A percentile compares a stretch with the other conserved stretches of the same genome.
Conservation (phyloP, 768 basidiomycete species). For the Auriscalpium vulgare region DNA sequence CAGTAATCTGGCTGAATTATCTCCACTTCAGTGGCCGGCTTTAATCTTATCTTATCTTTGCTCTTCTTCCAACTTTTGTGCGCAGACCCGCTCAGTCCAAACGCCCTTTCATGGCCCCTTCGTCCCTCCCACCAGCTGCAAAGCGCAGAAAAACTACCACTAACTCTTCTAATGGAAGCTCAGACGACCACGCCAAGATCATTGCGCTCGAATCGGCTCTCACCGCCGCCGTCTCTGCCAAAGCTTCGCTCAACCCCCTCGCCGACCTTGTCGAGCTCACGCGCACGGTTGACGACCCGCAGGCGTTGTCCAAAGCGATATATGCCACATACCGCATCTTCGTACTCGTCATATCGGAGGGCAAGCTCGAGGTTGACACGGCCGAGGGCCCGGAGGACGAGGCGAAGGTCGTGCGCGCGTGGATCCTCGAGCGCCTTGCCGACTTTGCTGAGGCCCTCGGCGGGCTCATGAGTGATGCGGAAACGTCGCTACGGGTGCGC, state of each 20-base stretch:
- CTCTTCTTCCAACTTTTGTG: too few species aligned
- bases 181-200: not conserved
- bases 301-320: conserved; percentile 61
- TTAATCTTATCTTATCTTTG: too few species aligned
- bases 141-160: not conserved
- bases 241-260: conserved; percentile 67
- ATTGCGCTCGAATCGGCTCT: conserved; percentile 48
- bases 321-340: conserved; percentile 82
- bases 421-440: conserved; percentile 74
- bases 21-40: too few species aligned
- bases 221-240: conserved; percentile 40
- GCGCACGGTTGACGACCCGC: conserved; percentile 37
- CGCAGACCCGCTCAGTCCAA: too few species aligned
- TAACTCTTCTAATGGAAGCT: not conserved
- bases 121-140: not conserved
- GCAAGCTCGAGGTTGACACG: conserved; percentile 46
- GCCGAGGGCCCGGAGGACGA: conserved; percentile 31
- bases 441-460: conserved; percentile 62
- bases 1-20: too few species aligned
- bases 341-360: conserved; percentile 49
- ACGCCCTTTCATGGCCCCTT: not conserved
- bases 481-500: conserved; percentile 66
- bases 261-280: conserved; percentile 66
- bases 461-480: conserved; percentile 68
- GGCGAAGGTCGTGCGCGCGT: conserved; percentile 54